Conservation (phyloP, 1,284 basidiomycete species). For the Cryptococcus neoformans region DNA sequence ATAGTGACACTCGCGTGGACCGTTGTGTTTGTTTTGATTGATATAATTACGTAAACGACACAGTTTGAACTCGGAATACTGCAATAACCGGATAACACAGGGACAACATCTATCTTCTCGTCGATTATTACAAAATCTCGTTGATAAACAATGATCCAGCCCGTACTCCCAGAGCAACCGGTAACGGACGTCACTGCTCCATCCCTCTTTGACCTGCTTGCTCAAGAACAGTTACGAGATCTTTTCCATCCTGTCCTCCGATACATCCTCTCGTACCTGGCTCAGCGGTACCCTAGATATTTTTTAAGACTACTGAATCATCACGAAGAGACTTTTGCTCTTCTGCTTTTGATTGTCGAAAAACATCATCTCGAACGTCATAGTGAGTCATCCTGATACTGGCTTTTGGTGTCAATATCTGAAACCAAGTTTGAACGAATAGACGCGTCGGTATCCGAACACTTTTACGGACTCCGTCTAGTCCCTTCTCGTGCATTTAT, state of each 20-base stretch:
- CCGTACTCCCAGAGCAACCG: slow-evolving; percentile 2
- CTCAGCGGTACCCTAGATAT: slow-evolving; percentile 91
- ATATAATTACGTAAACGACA: background rate
- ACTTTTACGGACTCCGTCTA: slow-evolving; percentile 44
- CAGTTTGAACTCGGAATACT: background rate
- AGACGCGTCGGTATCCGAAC: slow-evolving; percentile 47
- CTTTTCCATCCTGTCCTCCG: slow-evolving; percentile 92
- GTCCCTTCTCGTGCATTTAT: slow-evolving; percentile 6
- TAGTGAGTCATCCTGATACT: slow-evolving; percentile 53
- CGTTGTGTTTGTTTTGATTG: background rate
- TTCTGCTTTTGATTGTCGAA: slow-evolving; percentile 85
- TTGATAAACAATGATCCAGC: background rate
- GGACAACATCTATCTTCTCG: background rate
- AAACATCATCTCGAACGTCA: slow-evolving; percentile 81
- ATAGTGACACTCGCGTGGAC: no score
- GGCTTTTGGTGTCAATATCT: background rate
- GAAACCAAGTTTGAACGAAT: background rate
- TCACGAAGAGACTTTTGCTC: slow-evolving; percentile 94
- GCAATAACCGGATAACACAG: background rate
- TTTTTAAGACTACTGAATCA: slow-evolving; percentile 85
- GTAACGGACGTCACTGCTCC: slow-evolving; percentile 55
- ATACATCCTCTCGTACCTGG: slow-evolving; percentile 94
- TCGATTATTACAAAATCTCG: background rate
- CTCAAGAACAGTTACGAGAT: slow-evolving; percentile 90
- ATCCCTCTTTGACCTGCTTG: slow-evolving; percentile 91